phyloP scores from a whole-genome alignment of 306 rosid species.

The Rosa lucieae region DNA sequence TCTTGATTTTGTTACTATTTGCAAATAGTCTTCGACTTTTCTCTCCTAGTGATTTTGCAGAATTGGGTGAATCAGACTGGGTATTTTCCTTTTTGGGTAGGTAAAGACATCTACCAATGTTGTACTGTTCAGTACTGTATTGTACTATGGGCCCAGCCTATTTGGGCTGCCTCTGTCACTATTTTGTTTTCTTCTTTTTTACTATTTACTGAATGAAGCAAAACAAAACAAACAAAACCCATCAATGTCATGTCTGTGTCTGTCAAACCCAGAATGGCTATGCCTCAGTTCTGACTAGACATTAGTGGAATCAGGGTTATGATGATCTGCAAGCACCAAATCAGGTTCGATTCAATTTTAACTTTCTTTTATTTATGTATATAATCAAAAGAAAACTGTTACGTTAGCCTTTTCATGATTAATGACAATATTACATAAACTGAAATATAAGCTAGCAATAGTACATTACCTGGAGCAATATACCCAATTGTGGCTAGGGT shows the following conservation, averaged over 20 bases:
- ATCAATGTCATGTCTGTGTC: neutral
- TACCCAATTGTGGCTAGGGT: conserved; percentile 47
- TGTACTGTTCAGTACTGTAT: neutral
- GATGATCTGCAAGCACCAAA: neutral
- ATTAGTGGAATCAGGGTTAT: neutral
- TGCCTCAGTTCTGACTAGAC: neutral
- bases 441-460: no score
- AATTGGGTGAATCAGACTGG: no score
- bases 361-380: no score
- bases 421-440: neutral
- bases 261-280: neutral
- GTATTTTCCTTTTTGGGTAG: no score
- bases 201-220: neutral
- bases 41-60: no score
- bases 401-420: neutral
- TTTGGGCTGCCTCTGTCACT: neutral
- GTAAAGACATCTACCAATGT: no score
- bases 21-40: no score
- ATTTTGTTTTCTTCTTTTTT: neutral
- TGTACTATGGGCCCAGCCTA: neutral
- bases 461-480: conserved; percentile 36
- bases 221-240: neutral
- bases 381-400: no score
- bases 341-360: no score
- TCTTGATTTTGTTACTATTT: neutral